Conservation (phyloP, 148 eudicot species). For the Camellia japonica region DNA sequence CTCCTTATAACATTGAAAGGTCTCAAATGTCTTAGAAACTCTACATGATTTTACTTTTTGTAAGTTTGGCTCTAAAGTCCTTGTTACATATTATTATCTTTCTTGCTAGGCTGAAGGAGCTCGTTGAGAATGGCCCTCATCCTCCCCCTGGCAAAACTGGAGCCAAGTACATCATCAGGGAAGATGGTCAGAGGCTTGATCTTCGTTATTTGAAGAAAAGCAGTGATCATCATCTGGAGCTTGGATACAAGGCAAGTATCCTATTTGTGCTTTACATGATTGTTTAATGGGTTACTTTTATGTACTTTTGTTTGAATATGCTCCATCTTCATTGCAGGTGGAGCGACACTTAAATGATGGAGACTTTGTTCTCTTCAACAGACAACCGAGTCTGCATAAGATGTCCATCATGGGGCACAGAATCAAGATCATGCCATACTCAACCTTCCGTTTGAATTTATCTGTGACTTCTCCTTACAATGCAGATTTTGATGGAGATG, state of each 20-base stretch:
- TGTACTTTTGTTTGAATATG: background rate
- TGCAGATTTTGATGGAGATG: conserved; percentile 99
- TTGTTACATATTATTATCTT: background rate
- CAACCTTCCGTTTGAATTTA: conserved; percentile 87
- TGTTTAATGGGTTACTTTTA: background rate
- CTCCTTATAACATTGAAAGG: conserved; percentile 98
- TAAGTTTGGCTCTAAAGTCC: conserved; percentile 5
- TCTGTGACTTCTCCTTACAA: conserved; percentile 98
- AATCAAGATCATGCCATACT: conserved; percentile 97
- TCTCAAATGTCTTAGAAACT: conserved; percentile 11
- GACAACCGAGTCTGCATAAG: conserved; percentile 99
- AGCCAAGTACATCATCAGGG: conserved; percentile 94
- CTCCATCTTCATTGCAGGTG: conserved; percentile 50
- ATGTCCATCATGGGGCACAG: conserved; percentile 99
- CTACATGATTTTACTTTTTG: background rate
- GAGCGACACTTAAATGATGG: conserved; percentile 97
- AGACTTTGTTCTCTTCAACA: conserved; percentile 92
- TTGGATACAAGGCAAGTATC: conserved; percentile 80
- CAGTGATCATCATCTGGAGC: conserved; percentile 96
- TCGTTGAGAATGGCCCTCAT: conserved; percentile 97
- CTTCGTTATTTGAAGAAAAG: conserved; percentile 96
- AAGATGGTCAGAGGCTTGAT: conserved; percentile 99
- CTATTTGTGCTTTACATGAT: background rate
- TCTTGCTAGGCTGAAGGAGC: conserved; percentile 78
- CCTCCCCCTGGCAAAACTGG: conserved; percentile 99